phyloP scores from a whole-genome alignment of 176 grass and related monocot genomes.

The Coix lacrymajobi region DNA sequence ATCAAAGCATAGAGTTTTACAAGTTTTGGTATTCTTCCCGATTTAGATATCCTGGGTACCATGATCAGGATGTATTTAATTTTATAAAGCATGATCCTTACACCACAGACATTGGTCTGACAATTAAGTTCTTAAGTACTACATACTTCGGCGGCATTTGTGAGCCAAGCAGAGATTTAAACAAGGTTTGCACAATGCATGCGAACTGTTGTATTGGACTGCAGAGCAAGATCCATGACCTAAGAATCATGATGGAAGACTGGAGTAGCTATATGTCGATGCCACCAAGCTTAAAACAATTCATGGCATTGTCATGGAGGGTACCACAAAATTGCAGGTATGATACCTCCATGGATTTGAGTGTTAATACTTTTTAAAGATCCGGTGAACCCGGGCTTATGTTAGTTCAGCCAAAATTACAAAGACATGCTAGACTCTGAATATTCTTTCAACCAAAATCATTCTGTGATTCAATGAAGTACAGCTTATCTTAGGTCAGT shows the following conservation, averaged over 20 bases:
- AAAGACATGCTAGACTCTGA: background rate
- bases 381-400: background rate
- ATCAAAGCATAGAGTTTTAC: constrained; percentile 73
- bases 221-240: constrained; percentile 62
- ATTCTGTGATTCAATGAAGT: constrained; percentile 1
- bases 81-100: constrained; percentile 62
- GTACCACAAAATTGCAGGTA: constrained; percentile 78
- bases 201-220: constrained; percentile 74
- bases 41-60: constrained; percentile 61
- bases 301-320: constrained; percentile 38
- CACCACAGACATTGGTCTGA: constrained; percentile 52
- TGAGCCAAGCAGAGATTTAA: constrained; percentile 64
- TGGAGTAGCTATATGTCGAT: constrained; percentile 65
- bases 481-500: background rate
- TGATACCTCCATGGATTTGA: background rate
- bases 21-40: constrained; percentile 71
- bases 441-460: background rate
- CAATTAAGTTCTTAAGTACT: constrained; percentile 71
- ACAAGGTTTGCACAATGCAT: constrained; percentile 78
- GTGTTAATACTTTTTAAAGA: background rate
- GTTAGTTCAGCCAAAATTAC: background rate
- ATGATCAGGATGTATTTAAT: constrained; percentile 79
- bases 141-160: constrained; percentile 68
- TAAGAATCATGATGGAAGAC: constrained; percentile 62
- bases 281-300: constrained; percentile 42